Evolutionary conservation across 2,329 filamentous ascomycete species (phyloP).

Genomic region (Sclerotiophoma versabilis): DNA sequence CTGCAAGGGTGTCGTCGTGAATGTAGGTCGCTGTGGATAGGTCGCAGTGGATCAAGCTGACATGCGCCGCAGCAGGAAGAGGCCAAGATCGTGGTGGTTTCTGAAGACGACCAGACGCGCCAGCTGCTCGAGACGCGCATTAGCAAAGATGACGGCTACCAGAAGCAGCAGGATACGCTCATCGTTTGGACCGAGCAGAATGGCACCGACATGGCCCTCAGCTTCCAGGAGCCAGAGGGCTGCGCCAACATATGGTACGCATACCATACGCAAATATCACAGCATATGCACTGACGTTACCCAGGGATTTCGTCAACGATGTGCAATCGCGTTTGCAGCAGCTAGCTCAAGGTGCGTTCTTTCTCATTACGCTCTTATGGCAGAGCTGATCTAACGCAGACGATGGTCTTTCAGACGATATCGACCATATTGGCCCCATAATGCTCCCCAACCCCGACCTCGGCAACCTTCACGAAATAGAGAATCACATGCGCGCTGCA

Average conservation of each 20-base stretch:
- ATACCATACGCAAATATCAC: neutral
- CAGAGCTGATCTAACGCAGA: conserved; percentile 59
- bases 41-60: conserved; percentile 42
- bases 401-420: conserved; percentile 87
- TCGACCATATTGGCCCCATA: conserved; percentile 74
- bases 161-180: conserved; percentile 98
- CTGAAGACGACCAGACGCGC: conserved; percentile 86
- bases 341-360: conserved; percentile 65
- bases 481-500: conserved; percentile 80
- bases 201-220: conserved; percentile 94
- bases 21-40: conserved; percentile 62
- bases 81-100: conserved; percentile 87
- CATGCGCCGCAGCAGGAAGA: conserved; percentile 72
- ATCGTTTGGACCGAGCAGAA: conserved; percentile 97
- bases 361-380: neutral
- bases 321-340: conserved; percentile 78
- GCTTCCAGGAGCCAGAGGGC: conserved; percentile 96
- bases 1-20: conserved; percentile 78
- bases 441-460: conserved; percentile 80
- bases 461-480: conserved; percentile 83
- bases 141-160: conserved; percentile 91
- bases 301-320: conserved; percentile 87
- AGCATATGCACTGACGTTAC: conserved; percentile 22
- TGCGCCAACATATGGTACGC: conserved; percentile 88
- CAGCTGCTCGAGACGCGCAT: conserved; percentile 89